Base-by-base conservation (phyloP, 2,329 filamentous ascomycete species). In the Sporothrix globosa region DNA sequence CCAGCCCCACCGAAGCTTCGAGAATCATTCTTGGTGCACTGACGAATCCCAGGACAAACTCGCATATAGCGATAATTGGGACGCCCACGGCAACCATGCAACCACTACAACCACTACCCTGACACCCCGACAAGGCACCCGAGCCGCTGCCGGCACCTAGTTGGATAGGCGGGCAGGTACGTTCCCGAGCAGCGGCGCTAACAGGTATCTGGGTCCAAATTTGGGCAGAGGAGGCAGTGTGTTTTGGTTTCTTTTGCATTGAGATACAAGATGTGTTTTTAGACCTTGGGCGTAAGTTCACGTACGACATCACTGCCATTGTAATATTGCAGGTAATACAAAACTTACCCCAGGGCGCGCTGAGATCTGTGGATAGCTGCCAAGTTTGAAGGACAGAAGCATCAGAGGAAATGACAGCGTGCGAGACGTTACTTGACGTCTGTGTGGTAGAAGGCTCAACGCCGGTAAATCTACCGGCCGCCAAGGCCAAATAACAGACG, bases 1-100 rank as follows among this genome's bases (percentile, higher is more conserved):
- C 34, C 27, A 34, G 69, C 70, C 71, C 79, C 81, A 82, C 80
- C 79, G 81, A 83, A 83, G 77, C 73, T 82, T 83, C 81, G 79
- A 81, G 81, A 83, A 83, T 77, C 75, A 72, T 67, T 67, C 65
- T 61, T 50, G 44, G 61, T 48, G 19, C 44, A 34, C 61, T 52
- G 46, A 39, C 63, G 63, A 52, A 53, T 50, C 46, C 44, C 48
- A 44, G 61, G 27, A 27, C 24, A 24, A 74, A 74, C 46, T 70
- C 73, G 72, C 70, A 73, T 67, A 68, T 58, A 41, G 13, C 69
- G 65, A 71, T 74, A 72, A 34, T 7, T 61, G 21, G 52, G 60
- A 27, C 30, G n/a, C 39, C 41, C 66, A 24, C 58, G 54, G 39
- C 58, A 44, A 24, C 39, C 58, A 61, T 46, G 30, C 44, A 46